phyloP scores from a whole-genome alignment of 768 basidiomycete species.

The Boletales sp. region DNA sequence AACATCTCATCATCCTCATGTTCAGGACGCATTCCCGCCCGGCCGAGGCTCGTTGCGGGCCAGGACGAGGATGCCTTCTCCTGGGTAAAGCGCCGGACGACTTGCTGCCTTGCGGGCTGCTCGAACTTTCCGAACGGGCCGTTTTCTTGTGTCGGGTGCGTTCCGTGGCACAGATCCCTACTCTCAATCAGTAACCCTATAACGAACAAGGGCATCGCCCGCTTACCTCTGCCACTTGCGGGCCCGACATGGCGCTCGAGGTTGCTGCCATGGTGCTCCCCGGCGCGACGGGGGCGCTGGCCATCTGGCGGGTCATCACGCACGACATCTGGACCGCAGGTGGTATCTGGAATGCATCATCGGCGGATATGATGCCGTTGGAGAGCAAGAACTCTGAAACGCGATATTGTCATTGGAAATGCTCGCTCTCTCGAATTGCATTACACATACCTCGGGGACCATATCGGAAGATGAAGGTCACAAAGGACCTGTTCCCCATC shows the following conservation, averaged over 20 bases:
- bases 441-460: conserved; percentile 45
- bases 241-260: too few relatives aligned
- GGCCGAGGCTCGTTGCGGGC: too few relatives aligned
- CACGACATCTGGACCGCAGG: conserved; percentile 7
- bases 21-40: too few relatives aligned
- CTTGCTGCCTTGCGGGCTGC: conserved; percentile 7
- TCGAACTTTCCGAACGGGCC: not conserved
- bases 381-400: conserved; percentile 45
- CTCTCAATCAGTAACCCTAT: not conserved
- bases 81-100: conserved; percentile 5
- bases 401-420: not conserved
- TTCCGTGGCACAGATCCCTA: too few relatives aligned
- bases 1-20: too few relatives aligned
- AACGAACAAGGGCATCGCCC: not conserved
- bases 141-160: too few relatives aligned
- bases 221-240: not conserved
- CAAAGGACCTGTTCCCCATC: conserved; percentile 40
- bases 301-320: conserved; percentile 34
- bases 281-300: conserved; percentile 6
- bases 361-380: conserved; percentile 46
- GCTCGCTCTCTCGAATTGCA: not conserved
- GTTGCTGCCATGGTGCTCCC: not conserved
- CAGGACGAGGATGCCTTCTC: conserved; percentile 18
- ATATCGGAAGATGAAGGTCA: conserved; percentile 69
- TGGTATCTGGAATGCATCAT: conserved; percentile 20